A percentile compares a stretch with the other conserved stretches of the same genome.
Evolutionary conservation across 2,329 filamentous ascomycete species (phyloP).

Genomic region (Trichoderma asperellum): DNA sequence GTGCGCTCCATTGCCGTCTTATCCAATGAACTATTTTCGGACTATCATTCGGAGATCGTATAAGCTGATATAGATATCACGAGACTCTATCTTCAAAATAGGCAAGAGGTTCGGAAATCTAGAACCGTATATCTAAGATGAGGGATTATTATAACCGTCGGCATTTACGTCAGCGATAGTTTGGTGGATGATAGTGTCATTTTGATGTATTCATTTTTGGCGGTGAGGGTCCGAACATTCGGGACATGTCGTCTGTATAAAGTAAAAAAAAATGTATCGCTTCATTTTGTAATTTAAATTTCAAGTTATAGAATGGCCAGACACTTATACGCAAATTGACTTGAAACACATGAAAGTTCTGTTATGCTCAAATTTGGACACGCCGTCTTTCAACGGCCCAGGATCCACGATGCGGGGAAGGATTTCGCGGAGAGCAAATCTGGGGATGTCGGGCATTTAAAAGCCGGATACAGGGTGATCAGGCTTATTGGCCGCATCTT

Average conservation of each 20-base stretch:
- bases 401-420: slow-evolving; percentile 12
- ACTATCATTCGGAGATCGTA: slow-evolving; percentile 2
- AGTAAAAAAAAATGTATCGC: neutral
- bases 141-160: slow-evolving; percentile 7
- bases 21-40: slow-evolving; percentile 15
- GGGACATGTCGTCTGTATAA: neutral
- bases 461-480: neutral
- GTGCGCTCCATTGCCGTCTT: too few relatives aligned
- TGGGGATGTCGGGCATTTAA: slow-evolving; percentile 20
- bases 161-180: neutral
- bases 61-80: neutral
- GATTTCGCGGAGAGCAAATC: slow-evolving; percentile 3
- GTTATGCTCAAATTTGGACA: neutral
- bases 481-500: neutral
- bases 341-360: neutral
- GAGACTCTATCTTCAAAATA: neutral
- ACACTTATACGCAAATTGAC: neutral
- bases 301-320: neutral
- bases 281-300: neutral
- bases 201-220: neutral
- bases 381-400: neutral
- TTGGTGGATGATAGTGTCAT: neutral
- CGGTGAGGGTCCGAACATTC: neutral
- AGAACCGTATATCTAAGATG: neutral
- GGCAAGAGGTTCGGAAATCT: slow-evolving; percentile 3